Conservation (phyloP, 2,329 filamentous ascomycete species). For the Sarocladium kiliense region DNA sequence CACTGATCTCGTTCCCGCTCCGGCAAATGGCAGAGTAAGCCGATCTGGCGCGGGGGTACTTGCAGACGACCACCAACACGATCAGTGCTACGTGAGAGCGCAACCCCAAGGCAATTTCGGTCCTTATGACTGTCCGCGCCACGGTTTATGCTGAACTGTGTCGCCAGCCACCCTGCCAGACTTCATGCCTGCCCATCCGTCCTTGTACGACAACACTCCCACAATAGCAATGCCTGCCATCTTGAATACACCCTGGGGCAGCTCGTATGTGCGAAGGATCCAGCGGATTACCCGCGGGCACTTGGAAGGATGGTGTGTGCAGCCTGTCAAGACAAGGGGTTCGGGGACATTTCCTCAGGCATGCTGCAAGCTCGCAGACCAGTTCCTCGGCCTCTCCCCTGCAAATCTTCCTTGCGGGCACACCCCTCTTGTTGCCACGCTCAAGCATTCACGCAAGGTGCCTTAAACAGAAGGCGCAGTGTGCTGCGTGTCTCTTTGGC, state of each 20-base stretch:
- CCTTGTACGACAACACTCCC: too few species aligned
- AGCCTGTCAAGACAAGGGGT: neutral
- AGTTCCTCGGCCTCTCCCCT: too few species aligned
- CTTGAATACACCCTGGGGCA: neutral
- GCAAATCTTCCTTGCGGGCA: too few species aligned
- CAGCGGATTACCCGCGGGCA: neutral
- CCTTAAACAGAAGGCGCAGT: too few species aligned
- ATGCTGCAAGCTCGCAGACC: too few species aligned
- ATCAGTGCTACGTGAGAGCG: neutral
- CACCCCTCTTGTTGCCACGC: too few species aligned
- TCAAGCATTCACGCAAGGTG: too few species aligned
- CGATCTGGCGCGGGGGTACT: slow-evolving; percentile 1
- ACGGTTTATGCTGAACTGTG: too few species aligned
- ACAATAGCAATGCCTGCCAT: neutral
- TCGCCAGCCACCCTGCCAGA: too few species aligned
- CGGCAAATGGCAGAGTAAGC: neutral
- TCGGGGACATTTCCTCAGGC: neutral
- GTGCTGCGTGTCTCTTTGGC: too few species aligned
- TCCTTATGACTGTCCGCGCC: neutral
- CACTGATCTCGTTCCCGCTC: slow-evolving; percentile 4
- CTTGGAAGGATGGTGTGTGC: neutral
- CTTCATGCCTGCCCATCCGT: too few species aligned
- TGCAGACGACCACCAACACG: neutral
- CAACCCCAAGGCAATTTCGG: neutral
- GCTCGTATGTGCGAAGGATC: neutral